Conservation (phyloP, 2,329 filamentous ascomycete genomes). For the Plectosphaerella sp. region DNA sequence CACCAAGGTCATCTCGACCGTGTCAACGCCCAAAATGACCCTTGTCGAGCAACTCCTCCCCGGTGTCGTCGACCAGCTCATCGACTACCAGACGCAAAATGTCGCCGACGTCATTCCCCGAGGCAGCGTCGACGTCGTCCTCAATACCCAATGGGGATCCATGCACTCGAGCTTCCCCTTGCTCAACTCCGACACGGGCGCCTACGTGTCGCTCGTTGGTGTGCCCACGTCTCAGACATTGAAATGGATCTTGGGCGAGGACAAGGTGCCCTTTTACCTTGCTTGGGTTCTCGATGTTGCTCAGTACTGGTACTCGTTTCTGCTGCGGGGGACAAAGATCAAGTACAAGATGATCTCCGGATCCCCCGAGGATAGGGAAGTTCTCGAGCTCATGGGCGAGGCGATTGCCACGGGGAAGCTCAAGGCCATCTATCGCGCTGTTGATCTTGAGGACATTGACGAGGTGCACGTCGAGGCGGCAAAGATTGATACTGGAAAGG, state of each 20-base stretch:
- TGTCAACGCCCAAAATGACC: conserved; percentile 45
- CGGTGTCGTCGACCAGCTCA: conserved; percentile 42
- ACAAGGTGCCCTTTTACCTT: conserved; percentile 30
- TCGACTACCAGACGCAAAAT: conserved; percentile 44
- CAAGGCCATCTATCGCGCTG: conserved; percentile 34
- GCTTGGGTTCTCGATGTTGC: conserved; percentile 27
- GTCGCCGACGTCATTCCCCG: conserved; percentile 29
- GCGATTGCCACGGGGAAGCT: conserved; percentile 36
- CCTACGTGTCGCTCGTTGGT: conserved; percentile 35
- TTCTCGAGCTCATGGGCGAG: conserved; percentile 35
- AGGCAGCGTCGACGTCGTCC: conserved; percentile 43
- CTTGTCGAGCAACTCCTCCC: conserved; percentile 36
- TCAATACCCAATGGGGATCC: conserved; percentile 40
- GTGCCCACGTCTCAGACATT: conserved; percentile 25
- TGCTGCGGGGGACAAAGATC: conserved; percentile 38
- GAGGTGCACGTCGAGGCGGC: conserved; percentile 34
- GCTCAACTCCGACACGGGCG: conserved; percentile 28
- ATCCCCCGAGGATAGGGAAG: conserved; percentile 31
- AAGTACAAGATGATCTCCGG: conserved; percentile 41
- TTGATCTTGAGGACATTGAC: conserved; percentile 36
- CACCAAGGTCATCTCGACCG: conserved; percentile 42
- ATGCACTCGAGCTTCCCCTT: conserved; percentile 33
- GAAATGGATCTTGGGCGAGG: conserved; percentile 18
- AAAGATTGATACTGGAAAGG: conserved; percentile 33
- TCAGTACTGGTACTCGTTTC: conserved; percentile 35